Conservation (phyloP, 768 basidiomycete genomes). For the Russula olivacea region DNA sequence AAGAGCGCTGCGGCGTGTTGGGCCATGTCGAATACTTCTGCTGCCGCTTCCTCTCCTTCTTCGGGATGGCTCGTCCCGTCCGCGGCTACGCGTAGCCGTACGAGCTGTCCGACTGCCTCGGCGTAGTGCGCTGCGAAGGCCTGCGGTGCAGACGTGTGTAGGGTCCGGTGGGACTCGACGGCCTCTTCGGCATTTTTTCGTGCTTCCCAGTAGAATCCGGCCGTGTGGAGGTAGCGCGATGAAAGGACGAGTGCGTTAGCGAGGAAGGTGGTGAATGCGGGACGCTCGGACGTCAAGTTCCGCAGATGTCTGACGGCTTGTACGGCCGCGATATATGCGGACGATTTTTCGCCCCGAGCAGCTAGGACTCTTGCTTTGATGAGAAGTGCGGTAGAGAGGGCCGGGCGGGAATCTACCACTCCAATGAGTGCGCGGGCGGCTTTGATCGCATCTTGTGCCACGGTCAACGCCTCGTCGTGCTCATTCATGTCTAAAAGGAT, state of each 20-base stretch:
- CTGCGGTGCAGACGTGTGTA: conserved; percentile 8
- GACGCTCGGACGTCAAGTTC: conserved; percentile 10
- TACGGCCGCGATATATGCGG: conserved; percentile 9
- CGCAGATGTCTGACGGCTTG: conserved; percentile 14
- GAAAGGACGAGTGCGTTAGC: conserved; percentile 2
- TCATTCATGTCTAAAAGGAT: conserved; percentile 12
- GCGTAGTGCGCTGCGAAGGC: conserved; percentile 11
- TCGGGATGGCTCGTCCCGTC: not conserved
- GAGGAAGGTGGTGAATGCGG: conserved; percentile 4
- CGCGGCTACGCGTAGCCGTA: conserved; percentile 1
- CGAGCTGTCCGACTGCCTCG: conserved; percentile 14
- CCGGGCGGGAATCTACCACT: conserved; percentile 11
- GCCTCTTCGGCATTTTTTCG: conserved; percentile 15
- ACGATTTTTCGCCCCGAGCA: conserved; percentile 7
- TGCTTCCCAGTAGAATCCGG: conserved; percentile 14
- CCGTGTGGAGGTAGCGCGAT: conserved; percentile 11
- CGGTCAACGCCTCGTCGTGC: conserved; percentile 4
- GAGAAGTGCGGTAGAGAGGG: conserved; percentile 13
- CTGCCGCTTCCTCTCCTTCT: not conserved
- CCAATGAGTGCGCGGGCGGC: conserved; percentile 15
- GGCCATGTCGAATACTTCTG: conserved; percentile 16
- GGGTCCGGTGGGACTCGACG: not conserved
- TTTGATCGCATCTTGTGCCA: conserved; percentile 12
- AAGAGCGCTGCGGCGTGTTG: conserved; percentile 14
- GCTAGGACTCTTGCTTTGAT: conserved; percentile 3